A percentile compares a stretch with the other conserved stretches of the same genome.
Evolutionary conservation across 331 rosid species (phyloP).

Genomic region (Quercus phellos): DNA sequence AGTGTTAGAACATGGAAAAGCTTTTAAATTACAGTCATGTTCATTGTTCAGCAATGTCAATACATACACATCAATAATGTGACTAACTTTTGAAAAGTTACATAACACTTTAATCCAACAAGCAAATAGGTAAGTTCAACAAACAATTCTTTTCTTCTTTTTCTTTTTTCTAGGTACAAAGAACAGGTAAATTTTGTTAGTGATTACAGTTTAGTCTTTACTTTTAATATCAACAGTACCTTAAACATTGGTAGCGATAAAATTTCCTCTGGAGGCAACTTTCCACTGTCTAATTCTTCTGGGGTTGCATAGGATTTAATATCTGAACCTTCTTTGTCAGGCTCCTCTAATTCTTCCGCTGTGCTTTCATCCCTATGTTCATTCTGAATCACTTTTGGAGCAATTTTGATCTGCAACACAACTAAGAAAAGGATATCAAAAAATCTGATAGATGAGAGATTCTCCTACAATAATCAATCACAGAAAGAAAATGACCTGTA

Average conservation of each 20-base stretch:
- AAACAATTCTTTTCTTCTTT: no score
- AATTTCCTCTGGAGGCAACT: conserved; percentile 80
- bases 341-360: conserved; percentile 40
- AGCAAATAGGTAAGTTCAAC: not conserved
- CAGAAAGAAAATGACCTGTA: conserved; percentile 49
- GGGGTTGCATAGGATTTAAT: conserved; percentile 54
- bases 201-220: no score
- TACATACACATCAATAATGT: no score
- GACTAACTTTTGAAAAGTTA: no score
- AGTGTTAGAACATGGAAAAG: no score
- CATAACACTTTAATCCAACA: no score
- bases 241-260: conserved; percentile 94
- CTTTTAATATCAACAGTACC: conserved; percentile 39
- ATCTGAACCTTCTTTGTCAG: conserved; percentile 45
- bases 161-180: not conserved
- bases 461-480: conserved; percentile 17
- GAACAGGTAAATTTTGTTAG: not conserved
- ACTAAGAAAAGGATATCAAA: conserved; percentile 18
- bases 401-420: conserved; percentile 65
- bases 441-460: conserved; percentile 3
- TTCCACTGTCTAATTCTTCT: conserved; percentile 70
- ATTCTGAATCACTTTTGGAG: conserved; percentile 44
- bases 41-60: no score
- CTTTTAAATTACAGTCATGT: no score
- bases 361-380: conserved; percentile 44